Percentiles rank a stretch among this genome's conserved stretches.
These are phyloP conservation scores for Suhomyces sp. DNA, from an alignment of 805 yeast species.

Conservation along the genomic window DNA sequence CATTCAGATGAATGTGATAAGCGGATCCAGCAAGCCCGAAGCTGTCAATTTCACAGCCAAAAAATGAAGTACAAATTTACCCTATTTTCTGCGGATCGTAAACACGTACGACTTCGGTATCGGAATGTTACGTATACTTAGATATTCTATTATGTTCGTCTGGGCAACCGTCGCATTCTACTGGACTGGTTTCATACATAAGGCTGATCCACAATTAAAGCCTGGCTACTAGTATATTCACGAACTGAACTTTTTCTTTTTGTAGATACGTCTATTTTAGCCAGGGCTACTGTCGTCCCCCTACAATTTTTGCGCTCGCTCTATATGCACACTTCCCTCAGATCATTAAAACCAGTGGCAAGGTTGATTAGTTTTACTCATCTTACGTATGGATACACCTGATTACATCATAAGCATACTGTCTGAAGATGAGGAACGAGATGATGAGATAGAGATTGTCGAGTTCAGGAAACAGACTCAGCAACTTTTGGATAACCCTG, in stretches of 20 bases:
- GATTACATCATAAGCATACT: conserved; percentile 7
- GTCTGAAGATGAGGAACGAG: conserved; percentile 23
- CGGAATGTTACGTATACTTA: neutral
- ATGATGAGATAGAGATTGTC: conserved; percentile 36
- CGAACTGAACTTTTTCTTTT: neutral
- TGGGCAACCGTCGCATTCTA: neutral
- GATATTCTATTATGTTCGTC: neutral
- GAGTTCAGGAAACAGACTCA: conserved; percentile 38
- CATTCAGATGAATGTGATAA: neutral
- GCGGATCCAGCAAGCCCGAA: neutral
- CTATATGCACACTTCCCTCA: neutral
- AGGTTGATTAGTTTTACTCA: neutral
- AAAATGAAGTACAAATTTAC: neutral
- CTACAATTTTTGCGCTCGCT: neutral
- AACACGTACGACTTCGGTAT: neutral
- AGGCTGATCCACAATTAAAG: neutral
- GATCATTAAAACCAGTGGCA: neutral
- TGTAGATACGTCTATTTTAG: neutral
- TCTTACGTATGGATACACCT: conserved; percentile 4
- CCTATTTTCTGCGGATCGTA: neutral
- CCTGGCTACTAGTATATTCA: neutral
- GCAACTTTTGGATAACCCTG: conserved; percentile 26
- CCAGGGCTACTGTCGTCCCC: neutral
- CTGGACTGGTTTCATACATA: neutral
- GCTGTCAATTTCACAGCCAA: neutral